Evolutionary conservation across 1,284 basidiomycete genomes (phyloP), one percentile per base, ranked within the genome.

Genomic region (Marasmius oreades): DNA sequence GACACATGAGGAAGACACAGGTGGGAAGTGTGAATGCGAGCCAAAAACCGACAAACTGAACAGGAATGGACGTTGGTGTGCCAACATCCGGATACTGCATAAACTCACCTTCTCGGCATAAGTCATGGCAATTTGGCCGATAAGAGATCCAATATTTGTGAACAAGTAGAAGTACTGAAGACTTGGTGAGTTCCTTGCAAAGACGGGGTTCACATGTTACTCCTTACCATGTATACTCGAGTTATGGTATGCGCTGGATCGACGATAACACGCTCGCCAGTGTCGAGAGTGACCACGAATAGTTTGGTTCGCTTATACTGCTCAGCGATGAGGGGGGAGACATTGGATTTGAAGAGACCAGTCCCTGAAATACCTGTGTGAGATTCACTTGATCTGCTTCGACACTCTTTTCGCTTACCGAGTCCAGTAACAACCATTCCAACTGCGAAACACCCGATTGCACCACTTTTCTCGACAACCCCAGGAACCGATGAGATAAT

Each of bases 321-420:
- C 71, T 95, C 88, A 43, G 90, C 90, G 37, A 93, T 78, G 55
- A 93, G 75, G 0, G 90, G 89, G 0, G 86, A 87, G 58, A 90
- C 85, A 67, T 93, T 93, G 0, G 85, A 69, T 72, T 93, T 93
- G 80, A 95, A 92, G 26, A 84, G 79, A 22, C 92, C 92, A 3
- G 92, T 88, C 10, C 75, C 73, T 28, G 39, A 16, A 42, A 26
- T 18, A 16, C 16, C 6, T 28, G 18, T 5, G 23, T 51, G 31
- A 12, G 16, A 73, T 18, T 18, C 12, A 28, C 45, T 18, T 50
- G 18, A 28, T 26, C 5, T 11, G 39, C 7, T 11, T 31, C 47
- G n/a, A 31, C 5, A 22, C 11, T 10, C 39, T 31, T n/a, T 31
- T 31, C 28, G 28, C 28, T 4, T 18, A 53, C 52, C 52, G 51